Conservation (phyloP, 495 filamentous ascomycete genomes). For the Neurospora hispaniola region DNA sequence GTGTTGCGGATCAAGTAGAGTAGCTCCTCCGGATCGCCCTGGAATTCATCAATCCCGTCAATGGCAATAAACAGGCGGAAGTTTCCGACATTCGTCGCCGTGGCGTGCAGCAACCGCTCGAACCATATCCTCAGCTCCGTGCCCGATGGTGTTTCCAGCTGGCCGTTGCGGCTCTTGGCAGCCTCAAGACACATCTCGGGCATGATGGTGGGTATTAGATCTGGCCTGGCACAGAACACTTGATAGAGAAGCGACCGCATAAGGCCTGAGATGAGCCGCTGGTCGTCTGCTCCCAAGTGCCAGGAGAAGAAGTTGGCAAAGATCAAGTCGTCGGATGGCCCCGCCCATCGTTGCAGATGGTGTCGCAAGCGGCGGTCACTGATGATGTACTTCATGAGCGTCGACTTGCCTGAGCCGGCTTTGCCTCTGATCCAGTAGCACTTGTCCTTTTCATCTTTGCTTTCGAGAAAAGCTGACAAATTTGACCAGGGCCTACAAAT, state of each 20-base stretch:
- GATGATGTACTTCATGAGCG: background rate
- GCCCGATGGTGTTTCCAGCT: background rate
- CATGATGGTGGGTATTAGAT: background rate
- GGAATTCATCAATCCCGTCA: constrained; percentile 39
- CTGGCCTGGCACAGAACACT: background rate
- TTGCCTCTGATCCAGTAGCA: constrained; percentile 1
- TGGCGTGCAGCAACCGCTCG: background rate
- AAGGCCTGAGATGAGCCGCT: background rate
- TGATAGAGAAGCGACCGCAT: background rate
- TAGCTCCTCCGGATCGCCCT: constrained; percentile 12
- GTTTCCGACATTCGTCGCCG: background rate
- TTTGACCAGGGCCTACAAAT: background rate
- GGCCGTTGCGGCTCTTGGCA: background rate
- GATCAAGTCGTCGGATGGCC: background rate
- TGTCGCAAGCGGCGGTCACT: background rate
- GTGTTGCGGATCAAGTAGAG: constrained; percentile 7
- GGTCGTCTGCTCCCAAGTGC: background rate
- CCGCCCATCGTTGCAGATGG: background rate
- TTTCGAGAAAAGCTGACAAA: background rate
- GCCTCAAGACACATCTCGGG: background rate
- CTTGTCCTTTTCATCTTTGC: background rate
- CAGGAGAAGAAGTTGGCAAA: background rate
- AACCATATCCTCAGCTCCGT: background rate
- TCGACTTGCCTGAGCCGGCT: background rate
- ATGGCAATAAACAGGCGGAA: constrained; percentile 27